These are phyloP conservation scores for Panaeolus cyanescens DNA, from an alignment of 768 basidiomycete genomes.

Conservation along the genomic window DNA sequence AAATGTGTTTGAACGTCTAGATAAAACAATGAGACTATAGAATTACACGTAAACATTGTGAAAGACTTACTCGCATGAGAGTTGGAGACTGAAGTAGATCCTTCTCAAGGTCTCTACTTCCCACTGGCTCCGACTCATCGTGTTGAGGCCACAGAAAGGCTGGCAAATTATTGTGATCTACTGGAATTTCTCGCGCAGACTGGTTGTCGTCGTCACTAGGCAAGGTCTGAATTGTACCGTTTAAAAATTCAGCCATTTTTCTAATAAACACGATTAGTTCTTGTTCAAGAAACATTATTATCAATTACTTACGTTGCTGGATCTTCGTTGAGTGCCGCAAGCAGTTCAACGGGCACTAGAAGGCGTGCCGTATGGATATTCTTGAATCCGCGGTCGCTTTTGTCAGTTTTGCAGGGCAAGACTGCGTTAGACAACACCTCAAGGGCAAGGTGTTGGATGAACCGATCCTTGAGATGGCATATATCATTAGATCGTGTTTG, in stretches of 20 bases:
- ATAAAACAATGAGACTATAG: too few species aligned
- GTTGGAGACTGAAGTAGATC: background rate
- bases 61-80: background rate
- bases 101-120: background rate
- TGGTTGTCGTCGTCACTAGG: background rate
- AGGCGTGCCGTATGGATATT: background rate
- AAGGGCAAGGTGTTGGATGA: background rate
- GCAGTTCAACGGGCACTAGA: background rate
- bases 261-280: background rate
- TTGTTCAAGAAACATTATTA: too few species aligned
- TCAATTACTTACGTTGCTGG: background rate
- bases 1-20: too few species aligned
- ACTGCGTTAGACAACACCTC: background rate
- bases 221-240: background rate
- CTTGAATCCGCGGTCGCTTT: background rate
- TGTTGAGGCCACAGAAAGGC: background rate
- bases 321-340: background rate
- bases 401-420: background rate
- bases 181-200: background rate
- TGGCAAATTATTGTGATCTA: background rate
- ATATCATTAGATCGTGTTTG: background rate
- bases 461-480: background rate
- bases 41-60: too few species aligned
- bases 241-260: background rate
- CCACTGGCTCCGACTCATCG: background rate